phyloP scores from a whole-genome alignment of 108 stramenopile genomes.

The Pinguiococcus pyrenoidosus region DNA sequence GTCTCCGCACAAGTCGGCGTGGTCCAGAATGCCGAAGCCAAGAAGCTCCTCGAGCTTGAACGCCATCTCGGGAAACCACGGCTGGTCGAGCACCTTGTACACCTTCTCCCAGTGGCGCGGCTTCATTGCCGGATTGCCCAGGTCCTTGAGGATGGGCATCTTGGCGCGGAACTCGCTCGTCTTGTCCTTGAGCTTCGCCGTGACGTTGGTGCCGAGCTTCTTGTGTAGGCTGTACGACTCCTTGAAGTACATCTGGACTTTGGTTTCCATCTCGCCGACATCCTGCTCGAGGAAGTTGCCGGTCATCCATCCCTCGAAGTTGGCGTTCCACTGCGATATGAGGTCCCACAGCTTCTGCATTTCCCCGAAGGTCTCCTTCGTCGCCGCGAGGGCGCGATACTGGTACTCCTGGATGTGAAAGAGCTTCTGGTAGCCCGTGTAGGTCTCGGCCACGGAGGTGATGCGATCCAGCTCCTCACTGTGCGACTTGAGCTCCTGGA shows the following conservation, averaged over 20 bases:
- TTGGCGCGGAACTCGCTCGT: too few species aligned
- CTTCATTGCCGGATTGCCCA: conserved; percentile 39
- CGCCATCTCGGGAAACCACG: conserved; percentile 23
- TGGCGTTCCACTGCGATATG: conserved; percentile 25
- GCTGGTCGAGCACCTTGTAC: conserved; percentile 24
- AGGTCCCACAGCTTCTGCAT: conserved; percentile 23
- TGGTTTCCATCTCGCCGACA: conserved; percentile 26
- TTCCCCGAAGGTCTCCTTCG: conserved; percentile 17
- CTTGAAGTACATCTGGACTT: conserved; percentile 30
- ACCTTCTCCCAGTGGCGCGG: conserved; percentile 36
- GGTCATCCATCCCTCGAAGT: conserved; percentile 25
- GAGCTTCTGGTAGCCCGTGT: conserved; percentile 33
- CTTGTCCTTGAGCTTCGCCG: conserved; percentile 33
- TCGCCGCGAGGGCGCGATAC: conserved; percentile 25
- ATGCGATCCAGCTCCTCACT: conserved; percentile 14
- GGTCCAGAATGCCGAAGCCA: conserved; percentile 26
- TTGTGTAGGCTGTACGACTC: conserved; percentile 26
- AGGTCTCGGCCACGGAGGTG: conserved; percentile 24
- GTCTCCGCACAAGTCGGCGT: conserved; percentile 27
- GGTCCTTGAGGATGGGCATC: conserved; percentile 30
- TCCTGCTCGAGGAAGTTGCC: conserved; percentile 19
- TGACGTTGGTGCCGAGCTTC: conserved; percentile 26
- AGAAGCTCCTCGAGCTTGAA: conserved; percentile 33
- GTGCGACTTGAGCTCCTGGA: conserved; percentile 16
- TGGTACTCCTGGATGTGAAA: conserved; percentile 27